These are phyloP conservation scores for Saccharomyces hybrid DNA, from an alignment of 1,139 yeast species.

Conservation along the genomic window DNA sequence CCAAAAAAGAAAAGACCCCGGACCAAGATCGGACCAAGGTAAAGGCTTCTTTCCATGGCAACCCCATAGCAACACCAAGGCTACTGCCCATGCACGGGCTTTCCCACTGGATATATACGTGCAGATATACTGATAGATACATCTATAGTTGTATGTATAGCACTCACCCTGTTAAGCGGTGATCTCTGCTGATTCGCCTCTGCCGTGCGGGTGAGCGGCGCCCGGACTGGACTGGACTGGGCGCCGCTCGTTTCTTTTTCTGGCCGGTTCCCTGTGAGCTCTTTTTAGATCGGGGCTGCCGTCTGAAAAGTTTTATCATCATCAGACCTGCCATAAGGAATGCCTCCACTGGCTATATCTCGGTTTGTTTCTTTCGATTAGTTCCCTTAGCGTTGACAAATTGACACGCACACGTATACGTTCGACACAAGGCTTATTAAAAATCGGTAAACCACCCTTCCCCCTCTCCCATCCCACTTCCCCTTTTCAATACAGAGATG, in stretches of 20 bases:
- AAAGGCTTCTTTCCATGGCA: neutral
- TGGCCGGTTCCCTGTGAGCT: neutral
- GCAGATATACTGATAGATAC: neutral
- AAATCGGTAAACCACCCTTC: neutral
- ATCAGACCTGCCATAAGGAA: neutral
- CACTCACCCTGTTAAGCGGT: neutral
- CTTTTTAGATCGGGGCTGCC: conserved; percentile 1
- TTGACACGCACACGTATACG: neutral
- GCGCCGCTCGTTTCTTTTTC: neutral
- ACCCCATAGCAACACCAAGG: too few species aligned
- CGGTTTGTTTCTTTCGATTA: neutral
- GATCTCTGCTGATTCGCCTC: neutral
- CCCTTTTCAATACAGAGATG: conserved; percentile 5
- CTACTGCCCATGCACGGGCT: neutral
- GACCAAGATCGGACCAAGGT: neutral
- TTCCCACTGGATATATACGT: too few species aligned
- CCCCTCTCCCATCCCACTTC: neutral
- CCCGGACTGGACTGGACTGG: neutral
- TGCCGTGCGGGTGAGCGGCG: conserved; percentile 2
- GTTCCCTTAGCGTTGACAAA: neutral
- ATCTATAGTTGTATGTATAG: neutral
- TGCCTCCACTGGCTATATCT: neutral
- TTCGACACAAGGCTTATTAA: neutral
- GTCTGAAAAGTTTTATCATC: conserved; percentile 1
- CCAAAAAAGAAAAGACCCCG: neutral